Evolutionary conservation across 495 filamentous ascomycete genomes (phyloP), one percentile per base, ranked within the genome.

Genomic region (Neurospora sp.): DNA sequence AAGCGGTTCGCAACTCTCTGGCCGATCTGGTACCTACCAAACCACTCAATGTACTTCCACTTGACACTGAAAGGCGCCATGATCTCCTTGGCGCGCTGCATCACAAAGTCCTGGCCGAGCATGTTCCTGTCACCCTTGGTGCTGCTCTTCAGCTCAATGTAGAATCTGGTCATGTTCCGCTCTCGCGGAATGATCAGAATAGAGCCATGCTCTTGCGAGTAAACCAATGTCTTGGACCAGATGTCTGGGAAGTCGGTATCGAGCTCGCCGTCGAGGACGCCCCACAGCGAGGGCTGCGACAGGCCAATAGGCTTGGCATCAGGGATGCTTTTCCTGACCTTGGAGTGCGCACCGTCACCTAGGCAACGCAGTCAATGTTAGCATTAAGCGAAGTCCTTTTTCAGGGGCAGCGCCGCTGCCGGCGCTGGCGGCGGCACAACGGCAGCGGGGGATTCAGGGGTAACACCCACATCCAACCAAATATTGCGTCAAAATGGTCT

Each of bases 101-200:
- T 91, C 38, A 92, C 90, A 72, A 89, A 91, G 69, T 91, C 89
- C 71, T 89, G 83, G 9, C 83, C 83, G 71, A 85, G 81, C 74
- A 83, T 80, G 70, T 73, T 80, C 48, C 83, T 79, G 31, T 89
- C 83, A 4, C 82, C 84, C 40, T 86, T 84, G 0, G 84, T 85
- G 11, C 80, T 79, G 27, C 86, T 83, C 75, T 87, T 90, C 44
- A 92, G 80, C 81, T 92, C 89, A 48, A 92, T 88, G 75, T 92
- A 92, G 69, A 91, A 80, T 40, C 90, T 84, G 10, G 89, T 91
- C 82, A 91, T 87, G 75, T 88, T 88, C 41, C 88, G 83, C 79
- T 92, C 90, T 53, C 90, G 87, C 2, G 90, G 90, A 73, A 92
- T 89, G 78, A 89, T 89, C 35, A 92, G 83, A 71, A 91, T 87